phyloP scores from a whole-genome alignment of 2,329 filamentous ascomycete species.

The Eutypa lata region DNA sequence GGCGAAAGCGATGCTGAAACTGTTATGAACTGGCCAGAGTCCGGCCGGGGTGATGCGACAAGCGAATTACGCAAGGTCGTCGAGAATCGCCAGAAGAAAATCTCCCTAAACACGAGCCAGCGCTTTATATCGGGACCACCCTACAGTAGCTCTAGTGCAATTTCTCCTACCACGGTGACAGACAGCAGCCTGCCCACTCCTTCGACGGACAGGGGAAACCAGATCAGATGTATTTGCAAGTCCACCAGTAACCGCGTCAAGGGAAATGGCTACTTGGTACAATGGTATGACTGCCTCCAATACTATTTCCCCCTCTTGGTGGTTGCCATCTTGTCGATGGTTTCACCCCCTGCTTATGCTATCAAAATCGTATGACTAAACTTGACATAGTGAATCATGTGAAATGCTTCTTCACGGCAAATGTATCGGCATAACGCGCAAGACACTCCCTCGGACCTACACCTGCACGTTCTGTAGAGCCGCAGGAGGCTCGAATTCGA shows the following conservation, averaged over 20 bases:
- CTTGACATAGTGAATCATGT: constrained; percentile 53
- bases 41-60: constrained; percentile 51
- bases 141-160: constrained; percentile 27
- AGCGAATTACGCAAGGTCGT: constrained; percentile 59
- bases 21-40: constrained; percentile 44
- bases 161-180: constrained; percentile 51
- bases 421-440: constrained; percentile 57
- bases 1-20: constrained; percentile 60
- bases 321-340: neutral
- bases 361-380: constrained; percentile 6
- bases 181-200: constrained; percentile 47
- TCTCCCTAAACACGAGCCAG: constrained; percentile 30
- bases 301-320: neutral
- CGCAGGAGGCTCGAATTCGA: constrained; percentile 14
- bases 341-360: too few species aligned
- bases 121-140: constrained; percentile 30
- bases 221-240: constrained; percentile 57
- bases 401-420: constrained; percentile 64
- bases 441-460: constrained; percentile 58
- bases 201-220: constrained; percentile 39
- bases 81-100: constrained; percentile 46
- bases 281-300: constrained; percentile 49
- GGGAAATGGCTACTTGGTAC: constrained; percentile 56
- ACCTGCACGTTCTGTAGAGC: constrained; percentile 57
- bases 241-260: constrained; percentile 30